These are phyloP conservation scores for Oryza rufipogon DNA, from an alignment of 176 grass and related monocot species.

Conservation along the genomic window DNA sequence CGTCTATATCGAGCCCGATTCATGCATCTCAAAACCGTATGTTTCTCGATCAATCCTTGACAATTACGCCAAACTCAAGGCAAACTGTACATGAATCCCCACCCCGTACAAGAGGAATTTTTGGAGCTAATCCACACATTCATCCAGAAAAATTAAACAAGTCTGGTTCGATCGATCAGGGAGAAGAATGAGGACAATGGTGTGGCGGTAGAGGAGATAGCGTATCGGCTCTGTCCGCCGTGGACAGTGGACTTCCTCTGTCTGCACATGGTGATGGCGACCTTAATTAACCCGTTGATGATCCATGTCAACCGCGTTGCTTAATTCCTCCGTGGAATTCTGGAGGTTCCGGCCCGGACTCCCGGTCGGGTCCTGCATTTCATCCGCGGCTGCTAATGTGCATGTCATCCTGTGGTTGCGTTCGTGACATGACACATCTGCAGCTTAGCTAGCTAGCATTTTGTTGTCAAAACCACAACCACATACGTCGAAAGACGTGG, in stretches of 20 bases:
- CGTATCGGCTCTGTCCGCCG: not conserved
- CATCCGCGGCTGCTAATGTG: not conserved
- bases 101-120: not conserved
- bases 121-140: not conserved
- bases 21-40: too few relatives aligned
- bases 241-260: not conserved
- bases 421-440: too few relatives aligned
- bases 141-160: not conserved
- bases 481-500: too few relatives aligned
- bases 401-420: too few relatives aligned
- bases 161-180: not conserved
- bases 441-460: too few relatives aligned
- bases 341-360: not conserved
- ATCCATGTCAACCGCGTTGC: not conserved
- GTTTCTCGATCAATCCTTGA: not conserved
- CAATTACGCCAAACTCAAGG: not conserved
- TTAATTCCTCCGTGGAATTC: not conserved
- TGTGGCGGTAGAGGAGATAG: not conserved
- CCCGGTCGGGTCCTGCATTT: not conserved
- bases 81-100: not conserved
- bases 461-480: too few relatives aligned
- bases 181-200: not conserved
- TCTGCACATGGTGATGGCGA: not conserved
- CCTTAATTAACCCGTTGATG: not conserved
- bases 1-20: not conserved